phyloP scores from a whole-genome alignment of 73 alveolate species.

The Breviolum minutum region DNA sequence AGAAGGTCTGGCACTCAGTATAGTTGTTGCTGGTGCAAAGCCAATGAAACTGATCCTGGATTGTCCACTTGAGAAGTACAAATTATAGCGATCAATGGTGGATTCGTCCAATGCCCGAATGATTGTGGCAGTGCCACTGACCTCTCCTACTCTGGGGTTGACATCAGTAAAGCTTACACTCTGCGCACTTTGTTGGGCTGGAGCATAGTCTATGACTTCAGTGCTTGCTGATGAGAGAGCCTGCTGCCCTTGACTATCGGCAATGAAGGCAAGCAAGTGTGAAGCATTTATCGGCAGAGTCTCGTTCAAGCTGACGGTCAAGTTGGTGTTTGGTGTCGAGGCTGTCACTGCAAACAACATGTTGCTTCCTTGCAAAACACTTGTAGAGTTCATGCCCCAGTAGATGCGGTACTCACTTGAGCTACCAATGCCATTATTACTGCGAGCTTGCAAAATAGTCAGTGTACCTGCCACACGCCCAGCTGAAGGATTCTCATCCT shows the following conservation, averaged over 20 bases:
- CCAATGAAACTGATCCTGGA: slow-evolving; percentile 28
- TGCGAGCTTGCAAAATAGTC: slow-evolving; percentile 63
- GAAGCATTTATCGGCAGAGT: slow-evolving; percentile 23
- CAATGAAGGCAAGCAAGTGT: slow-evolving; percentile 26
- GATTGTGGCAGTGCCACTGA: slow-evolving; percentile 1
- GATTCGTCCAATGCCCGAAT: slow-evolving; percentile 71
- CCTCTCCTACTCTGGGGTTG: not conserved
- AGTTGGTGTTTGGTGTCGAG: slow-evolving; percentile 28
- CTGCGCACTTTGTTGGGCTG: slow-evolving; percentile 42
- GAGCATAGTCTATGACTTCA: slow-evolving; percentile 42
- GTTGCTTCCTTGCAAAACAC: not conserved
- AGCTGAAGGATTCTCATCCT: not conserved
- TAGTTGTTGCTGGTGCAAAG: not conserved
- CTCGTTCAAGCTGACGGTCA: slow-evolving; percentile 22
- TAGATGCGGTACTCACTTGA: slow-evolving; percentile 8
- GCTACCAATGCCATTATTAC: not conserved
- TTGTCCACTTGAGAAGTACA: slow-evolving; percentile 60
- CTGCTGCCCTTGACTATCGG: slow-evolving; percentile 1
- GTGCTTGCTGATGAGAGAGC: slow-evolving; percentile 9
- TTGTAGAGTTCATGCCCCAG: slow-evolving; percentile 78
- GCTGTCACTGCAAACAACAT: slow-evolving; percentile 8
- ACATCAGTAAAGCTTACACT: slow-evolving; percentile 21
- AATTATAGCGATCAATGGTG: slow-evolving; percentile 17
- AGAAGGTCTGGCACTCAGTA: slow-evolving; percentile 15
- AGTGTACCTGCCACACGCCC: slow-evolving; percentile 50